Percentiles rank a stretch among this genome's conserved stretches.
Evolutionary conservation across 345 rosid species (phyloP).

Genomic region (Citrus medica): DNA sequence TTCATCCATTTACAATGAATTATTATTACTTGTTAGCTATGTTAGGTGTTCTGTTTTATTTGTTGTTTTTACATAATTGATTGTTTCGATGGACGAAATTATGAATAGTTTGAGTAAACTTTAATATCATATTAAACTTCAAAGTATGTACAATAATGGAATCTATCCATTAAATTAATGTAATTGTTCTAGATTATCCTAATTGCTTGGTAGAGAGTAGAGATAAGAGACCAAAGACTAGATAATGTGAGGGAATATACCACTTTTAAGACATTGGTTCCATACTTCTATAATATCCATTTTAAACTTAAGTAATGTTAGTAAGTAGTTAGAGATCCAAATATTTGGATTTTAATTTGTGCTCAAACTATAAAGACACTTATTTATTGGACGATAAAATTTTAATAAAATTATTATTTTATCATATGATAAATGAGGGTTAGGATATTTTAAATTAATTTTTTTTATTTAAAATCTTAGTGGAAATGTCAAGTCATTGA

Average conservation of each 20-base stretch:
- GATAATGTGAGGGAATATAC: not conserved
- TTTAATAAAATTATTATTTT: too few species aligned
- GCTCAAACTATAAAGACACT: too few species aligned
- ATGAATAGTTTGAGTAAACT: not conserved
- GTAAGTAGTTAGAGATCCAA: fast-evolving
- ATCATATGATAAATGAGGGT: too few species aligned
- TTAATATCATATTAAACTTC: not conserved
- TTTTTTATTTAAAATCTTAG: too few species aligned
- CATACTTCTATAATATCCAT: too few species aligned
- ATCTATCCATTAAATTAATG: not conserved
- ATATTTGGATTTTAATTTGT: too few species aligned
- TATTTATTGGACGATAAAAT: fast-evolving
- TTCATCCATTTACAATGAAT: too few species aligned
- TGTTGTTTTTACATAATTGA: not conserved
- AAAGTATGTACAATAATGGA: not conserved
- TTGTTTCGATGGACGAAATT: not conserved
- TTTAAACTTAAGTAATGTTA: too few species aligned
- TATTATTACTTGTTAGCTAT: too few species aligned
- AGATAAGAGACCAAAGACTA: not conserved
- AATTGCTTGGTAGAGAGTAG: not conserved
- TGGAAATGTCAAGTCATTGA: too few species aligned
- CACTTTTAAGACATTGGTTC: not conserved
- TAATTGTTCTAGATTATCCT: not conserved
- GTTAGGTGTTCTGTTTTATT: not conserved
- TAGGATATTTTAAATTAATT: too few species aligned